These are phyloP conservation scores for Henckelia pumila DNA, from an alignment of 257 asterid genomes.

Conservation along the genomic window DNA sequence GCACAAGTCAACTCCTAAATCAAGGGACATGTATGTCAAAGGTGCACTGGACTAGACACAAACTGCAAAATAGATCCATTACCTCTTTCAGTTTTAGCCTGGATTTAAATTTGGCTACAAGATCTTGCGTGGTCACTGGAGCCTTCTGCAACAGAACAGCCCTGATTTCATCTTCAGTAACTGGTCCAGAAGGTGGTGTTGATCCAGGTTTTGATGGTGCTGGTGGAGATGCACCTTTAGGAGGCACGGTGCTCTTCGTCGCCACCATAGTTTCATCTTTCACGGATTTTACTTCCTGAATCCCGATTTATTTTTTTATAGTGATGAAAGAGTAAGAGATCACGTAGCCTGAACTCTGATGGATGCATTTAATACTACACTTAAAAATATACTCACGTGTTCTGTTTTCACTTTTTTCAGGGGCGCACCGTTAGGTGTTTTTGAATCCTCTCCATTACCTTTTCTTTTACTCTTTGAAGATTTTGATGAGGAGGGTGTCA, in stretches of 20 bases:
- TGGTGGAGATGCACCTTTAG: conserved; percentile 51
- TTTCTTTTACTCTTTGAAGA: conserved; percentile 79
- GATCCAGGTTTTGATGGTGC: conserved; percentile 51
- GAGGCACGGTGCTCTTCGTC: conserved; percentile 40
- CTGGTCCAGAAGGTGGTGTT: conserved; percentile 63
- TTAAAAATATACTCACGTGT: conserved; percentile 42
- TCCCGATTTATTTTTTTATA: conserved; percentile 11
- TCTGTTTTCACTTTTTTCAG: conserved; percentile 80
- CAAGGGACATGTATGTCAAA: background rate
- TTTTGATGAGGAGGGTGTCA: conserved; percentile 67
- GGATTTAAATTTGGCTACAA: conserved; percentile 80
- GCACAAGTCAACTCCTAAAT: background rate
- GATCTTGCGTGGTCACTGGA: conserved; percentile 87
- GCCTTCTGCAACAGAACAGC: conserved; percentile 62
- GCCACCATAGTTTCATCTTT: conserved; percentile 55
- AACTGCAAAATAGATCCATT: background rate
- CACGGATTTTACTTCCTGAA: conserved; percentile 61
- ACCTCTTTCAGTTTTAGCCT: conserved; percentile 88
- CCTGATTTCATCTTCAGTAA: conserved; percentile 87
- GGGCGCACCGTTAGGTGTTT: conserved; percentile 58
- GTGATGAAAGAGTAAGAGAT: background rate
- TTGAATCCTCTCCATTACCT: conserved; percentile 64
- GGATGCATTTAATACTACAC: conserved; percentile 4
- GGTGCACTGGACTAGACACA: background rate
- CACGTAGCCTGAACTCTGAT: background rate